Evolutionary conservation across 176 grass and related monocot genomes (phyloP), one percentile per base, ranked within the genome.

Genomic region (Avena sativa): DNA sequence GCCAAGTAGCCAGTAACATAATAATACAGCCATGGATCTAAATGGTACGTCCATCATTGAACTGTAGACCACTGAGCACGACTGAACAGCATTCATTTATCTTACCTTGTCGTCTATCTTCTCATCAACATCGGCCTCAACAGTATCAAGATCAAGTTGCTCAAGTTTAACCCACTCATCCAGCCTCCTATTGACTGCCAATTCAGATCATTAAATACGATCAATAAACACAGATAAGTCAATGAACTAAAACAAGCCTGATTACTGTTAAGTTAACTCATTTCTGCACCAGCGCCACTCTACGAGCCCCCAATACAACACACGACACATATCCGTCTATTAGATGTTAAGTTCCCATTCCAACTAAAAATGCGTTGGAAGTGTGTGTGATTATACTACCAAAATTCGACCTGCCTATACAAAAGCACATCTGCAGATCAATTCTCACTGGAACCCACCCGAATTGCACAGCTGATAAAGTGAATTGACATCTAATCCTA

Each of bases 91-190:
- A 20, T 59, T 9, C 13, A 81, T 78, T 77, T 83, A 47, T 28
- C 36, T 85, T 90, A 94, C 97, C 97, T 99, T 96, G 65, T 99
- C 94, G 38, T 99, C 97, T 23, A 99, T 91, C 83, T 99, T 99
- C 77, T 99, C 97, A 89, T 99, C 97, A 61, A 99, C 71, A 88
- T 96, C 97, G 6, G 87, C 91, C 84, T 99, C 97, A 0, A 92
- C 86, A 21, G 92, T 99, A 26, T 92, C 91, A 76, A 97, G 97
- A 80, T 99, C 97, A 87, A 99, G 94, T 91, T 99, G 97, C 66
- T 97, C 92, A 71, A 99, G 92, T 85, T 96, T 96, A 83, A 99
- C 97, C 97, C 97, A 99, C 76, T 99, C 97, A 61, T 99, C 97
- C 8, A 96, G 91, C 82, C 94, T 89, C 86, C 97, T 99, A 81